Percentiles rank a stretch among this genome's conserved stretches.
phyloP scores from a whole-genome alignment of 345 rosid species.

The Dimocarpus longan region DNA sequence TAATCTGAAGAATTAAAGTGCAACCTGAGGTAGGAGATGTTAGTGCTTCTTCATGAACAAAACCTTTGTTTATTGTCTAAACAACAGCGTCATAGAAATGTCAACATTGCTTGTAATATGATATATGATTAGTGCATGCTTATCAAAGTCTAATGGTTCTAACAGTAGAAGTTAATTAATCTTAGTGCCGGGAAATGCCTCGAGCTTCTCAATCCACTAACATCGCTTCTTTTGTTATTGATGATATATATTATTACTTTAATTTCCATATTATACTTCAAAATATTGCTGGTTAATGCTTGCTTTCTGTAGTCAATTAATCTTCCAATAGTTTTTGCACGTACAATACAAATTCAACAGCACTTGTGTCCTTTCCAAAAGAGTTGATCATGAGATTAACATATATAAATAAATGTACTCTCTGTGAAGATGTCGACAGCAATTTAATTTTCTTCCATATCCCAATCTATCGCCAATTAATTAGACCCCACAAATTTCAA shows the following conservation, averaged over 20 bases:
- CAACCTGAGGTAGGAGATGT: not conserved
- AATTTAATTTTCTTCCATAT: not conserved
- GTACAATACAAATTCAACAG: not conserved
- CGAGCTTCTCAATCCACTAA: conserved; percentile 18
- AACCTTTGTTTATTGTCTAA: not conserved
- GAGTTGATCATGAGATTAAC: not conserved
- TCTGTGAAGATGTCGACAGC: not conserved
- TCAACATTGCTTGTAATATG: not conserved
- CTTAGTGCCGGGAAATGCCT: conserved; percentile 7
- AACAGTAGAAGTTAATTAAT: not conserved
- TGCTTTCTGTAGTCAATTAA: conserved; percentile 4
- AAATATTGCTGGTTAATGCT: not conserved
- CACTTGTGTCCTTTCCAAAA: not conserved
- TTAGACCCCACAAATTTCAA: not conserved
- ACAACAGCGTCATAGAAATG: not conserved
- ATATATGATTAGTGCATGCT: conserved; percentile 3
- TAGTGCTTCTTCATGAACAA: not conserved
- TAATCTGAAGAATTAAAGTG: not conserved
- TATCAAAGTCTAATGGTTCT: not conserved
- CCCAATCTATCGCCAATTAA: too few relatives aligned
- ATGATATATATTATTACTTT: not conserved
- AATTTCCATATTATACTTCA: not conserved
- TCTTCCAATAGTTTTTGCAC: not conserved
- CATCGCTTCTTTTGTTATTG: conserved; percentile 5
- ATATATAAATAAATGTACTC: not conserved